Conservation (phyloP, 169 alveolate species). For the Eimeria nieschulzi region DNA sequence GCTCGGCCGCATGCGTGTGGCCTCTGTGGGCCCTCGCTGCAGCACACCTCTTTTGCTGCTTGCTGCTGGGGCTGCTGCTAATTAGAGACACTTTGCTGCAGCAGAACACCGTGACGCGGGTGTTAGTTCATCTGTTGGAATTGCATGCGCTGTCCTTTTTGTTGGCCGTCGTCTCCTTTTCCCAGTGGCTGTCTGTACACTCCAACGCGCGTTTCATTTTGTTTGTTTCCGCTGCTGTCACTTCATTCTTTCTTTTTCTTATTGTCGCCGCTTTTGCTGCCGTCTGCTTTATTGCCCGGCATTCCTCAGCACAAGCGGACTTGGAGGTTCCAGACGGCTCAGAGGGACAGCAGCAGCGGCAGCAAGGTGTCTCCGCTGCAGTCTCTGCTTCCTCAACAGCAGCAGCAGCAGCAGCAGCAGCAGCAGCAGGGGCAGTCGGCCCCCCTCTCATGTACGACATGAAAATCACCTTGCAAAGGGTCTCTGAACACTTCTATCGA, state of each 20-base stretch:
- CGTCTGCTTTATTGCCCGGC: constrained; percentile 45
- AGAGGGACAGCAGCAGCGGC: neutral
- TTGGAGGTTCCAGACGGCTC: neutral
- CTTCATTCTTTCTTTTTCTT: constrained; percentile 1
- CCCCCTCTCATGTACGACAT: constrained; percentile 65
- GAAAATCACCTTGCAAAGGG: constrained; percentile 58
- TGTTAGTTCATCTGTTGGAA: constrained; percentile 9
- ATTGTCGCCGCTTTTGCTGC: constrained; percentile 36
- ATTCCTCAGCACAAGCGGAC: neutral
- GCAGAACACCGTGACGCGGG: constrained; percentile 47
- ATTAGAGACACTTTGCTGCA: constrained; percentile 32
- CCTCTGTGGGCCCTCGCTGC: constrained; percentile 41
- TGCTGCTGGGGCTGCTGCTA: constrained; percentile 60
- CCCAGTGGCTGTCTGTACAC: constrained; percentile 61
- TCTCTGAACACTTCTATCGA: constrained; percentile 66
- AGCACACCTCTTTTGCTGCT: constrained; percentile 51
- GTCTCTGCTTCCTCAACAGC: constrained; percentile 5
- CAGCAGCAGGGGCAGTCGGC: constrained; percentile 56
- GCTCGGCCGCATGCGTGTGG: neutral
- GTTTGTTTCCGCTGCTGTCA: constrained; percentile 39
- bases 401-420: constrained; percentile 23
- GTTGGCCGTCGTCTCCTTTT: neutral
- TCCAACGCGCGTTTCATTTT: constrained; percentile 8
- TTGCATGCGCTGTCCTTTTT: constrained; percentile 41
- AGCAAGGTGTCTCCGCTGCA: neutral